Percentiles rank a stretch among this genome's conserved stretches.
These are phyloP conservation scores for Pichia sp. DNA, from an alignment of 1,139 yeast species.

Conservation along the genomic window DNA sequence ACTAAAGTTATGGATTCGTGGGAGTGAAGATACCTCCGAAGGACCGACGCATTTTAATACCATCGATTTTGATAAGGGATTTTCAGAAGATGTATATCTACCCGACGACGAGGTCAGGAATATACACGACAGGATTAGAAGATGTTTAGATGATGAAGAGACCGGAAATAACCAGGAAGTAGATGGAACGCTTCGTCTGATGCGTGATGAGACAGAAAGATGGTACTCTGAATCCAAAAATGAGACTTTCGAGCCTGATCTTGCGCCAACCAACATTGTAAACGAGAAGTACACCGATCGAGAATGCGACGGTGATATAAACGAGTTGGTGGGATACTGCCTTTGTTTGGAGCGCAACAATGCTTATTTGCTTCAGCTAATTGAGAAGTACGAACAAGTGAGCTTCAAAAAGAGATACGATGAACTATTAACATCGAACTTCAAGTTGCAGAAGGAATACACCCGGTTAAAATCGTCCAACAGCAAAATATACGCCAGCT, in stretches of 20 bases:
- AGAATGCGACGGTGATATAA: conserved; percentile 5
- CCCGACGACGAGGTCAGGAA: conserved; percentile 5
- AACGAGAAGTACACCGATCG: neutral
- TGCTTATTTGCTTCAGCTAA: conserved; percentile 20
- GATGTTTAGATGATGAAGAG: conserved; percentile 15
- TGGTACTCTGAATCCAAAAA: conserved; percentile 10
- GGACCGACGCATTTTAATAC: neutral
- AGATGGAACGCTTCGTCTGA: conserved; percentile 24
- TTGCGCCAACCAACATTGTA: neutral
- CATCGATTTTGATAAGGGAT: neutral
- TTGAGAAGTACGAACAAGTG: conserved; percentile 25
- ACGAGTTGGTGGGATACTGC: conserved; percentile 19
- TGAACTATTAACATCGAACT: conserved; percentile 20
- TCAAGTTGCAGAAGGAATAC: conserved; percentile 18
- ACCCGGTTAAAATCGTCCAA: conserved; percentile 21
- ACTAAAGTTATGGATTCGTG: neutral
- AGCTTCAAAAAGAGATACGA: conserved; percentile 25
- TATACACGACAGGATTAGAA: conserved; percentile 11
- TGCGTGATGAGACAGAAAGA: conserved; percentile 19
- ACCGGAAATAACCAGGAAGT: conserved; percentile 14
- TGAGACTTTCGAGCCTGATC: neutral
- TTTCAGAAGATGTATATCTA: conserved; percentile 6
- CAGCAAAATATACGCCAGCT: conserved; percentile 16
- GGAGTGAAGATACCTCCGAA: neutral
- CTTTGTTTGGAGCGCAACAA: conserved; percentile 25